phyloP scores from a whole-genome alignment of 1,284 basidiomycete species.

The Trichosporon asahii region DNA sequence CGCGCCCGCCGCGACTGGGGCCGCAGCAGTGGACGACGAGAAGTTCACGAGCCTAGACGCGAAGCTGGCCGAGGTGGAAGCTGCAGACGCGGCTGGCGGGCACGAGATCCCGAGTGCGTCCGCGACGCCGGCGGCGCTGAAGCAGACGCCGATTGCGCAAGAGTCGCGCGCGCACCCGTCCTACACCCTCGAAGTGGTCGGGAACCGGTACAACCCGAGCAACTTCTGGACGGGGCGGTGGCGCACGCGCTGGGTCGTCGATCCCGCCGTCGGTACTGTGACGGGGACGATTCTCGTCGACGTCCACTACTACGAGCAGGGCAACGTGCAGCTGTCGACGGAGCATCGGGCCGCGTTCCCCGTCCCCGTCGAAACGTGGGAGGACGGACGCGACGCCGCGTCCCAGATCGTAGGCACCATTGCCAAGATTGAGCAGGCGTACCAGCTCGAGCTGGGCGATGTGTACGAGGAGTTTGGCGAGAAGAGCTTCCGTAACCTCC shows the following conservation, averaged over 20 bases:
- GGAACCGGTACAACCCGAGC: slow-evolving; percentile 85
- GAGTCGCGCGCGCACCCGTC: slow-evolving; percentile 35
- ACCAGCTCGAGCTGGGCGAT: slow-evolving; percentile 73
- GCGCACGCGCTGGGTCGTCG: slow-evolving; percentile 60
- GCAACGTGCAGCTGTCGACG: slow-evolving; percentile 85
- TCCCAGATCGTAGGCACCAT: slow-evolving; percentile 67
- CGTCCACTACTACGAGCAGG: slow-evolving; percentile 95
- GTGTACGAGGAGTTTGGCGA: slow-evolving; percentile 82
- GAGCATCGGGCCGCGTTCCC: slow-evolving; percentile 64
- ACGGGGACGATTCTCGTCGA: slow-evolving; percentile 67
- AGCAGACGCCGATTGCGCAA: slow-evolving; percentile 10
- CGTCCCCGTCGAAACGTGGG: slow-evolving; percentile 58
- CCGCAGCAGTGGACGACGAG: not conserved
- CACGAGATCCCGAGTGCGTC: not conserved
- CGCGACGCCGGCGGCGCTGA: slow-evolving; percentile 9
- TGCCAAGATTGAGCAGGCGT: slow-evolving; percentile 73
- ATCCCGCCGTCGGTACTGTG: slow-evolving; percentile 45
- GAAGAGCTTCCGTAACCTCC: slow-evolving; percentile 78
- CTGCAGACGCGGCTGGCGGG: not conserved
- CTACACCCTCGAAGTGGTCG: slow-evolving; percentile 76
- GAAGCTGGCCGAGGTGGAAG: not conserved
- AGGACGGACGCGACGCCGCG: slow-evolving; percentile 55
- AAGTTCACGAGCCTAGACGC: not conserved
- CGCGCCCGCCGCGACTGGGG: not conserved
- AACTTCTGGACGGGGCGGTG: slow-evolving; percentile 94